Percentiles rank a stretch among this genome's conserved stretches.
Conservation (phyloP, 1,284 basidiomycete genomes). For the Marasmius oreades region DNA sequence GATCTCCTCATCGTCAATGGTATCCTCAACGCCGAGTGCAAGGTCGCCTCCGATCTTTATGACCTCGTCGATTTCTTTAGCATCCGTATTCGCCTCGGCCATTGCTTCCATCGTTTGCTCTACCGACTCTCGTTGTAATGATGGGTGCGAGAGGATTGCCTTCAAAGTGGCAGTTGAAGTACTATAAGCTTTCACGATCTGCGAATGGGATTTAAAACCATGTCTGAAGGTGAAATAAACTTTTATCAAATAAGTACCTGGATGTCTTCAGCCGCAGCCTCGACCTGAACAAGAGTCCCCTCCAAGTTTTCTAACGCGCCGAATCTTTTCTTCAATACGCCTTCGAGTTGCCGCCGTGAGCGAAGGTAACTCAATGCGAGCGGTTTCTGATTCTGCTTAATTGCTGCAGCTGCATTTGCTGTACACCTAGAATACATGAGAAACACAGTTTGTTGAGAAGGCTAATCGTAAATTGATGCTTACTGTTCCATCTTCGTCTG, state of each 20-base stretch:
- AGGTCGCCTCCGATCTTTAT: conserved; percentile 66
- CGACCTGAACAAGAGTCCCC: conserved; percentile 76
- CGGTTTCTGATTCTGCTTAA: conserved; percentile 68
- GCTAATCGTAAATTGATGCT: conserved; percentile 17
- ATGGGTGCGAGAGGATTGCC: conserved; percentile 75
- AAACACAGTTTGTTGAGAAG: background rate
- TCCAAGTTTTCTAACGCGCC: conserved; percentile 73
- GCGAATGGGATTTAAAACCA: background rate
- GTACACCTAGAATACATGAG: conserved; percentile 48
- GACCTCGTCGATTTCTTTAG: conserved; percentile 78
- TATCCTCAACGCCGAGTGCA: conserved; percentile 45
- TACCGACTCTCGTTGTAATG: conserved; percentile 72
- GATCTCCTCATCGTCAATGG: conserved; percentile 55
- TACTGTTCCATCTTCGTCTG: conserved; percentile 70
- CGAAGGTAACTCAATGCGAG: conserved; percentile 76
- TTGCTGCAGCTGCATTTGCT: conserved; percentile 57
- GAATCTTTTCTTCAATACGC: conserved; percentile 72
- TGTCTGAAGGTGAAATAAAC: background rate
- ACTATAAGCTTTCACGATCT: conserved; percentile 88
- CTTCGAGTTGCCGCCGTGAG: conserved; percentile 78
- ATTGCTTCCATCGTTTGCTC: conserved; percentile 87
- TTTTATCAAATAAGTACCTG: conserved; percentile 51
- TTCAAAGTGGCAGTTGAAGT: conserved; percentile 77
- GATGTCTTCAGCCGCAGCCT: conserved; percentile 84
- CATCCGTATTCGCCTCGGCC: conserved; percentile 77